phyloP scores from a whole-genome alignment of 768 basidiomycete species.

The Pleurotus platypus region DNA sequence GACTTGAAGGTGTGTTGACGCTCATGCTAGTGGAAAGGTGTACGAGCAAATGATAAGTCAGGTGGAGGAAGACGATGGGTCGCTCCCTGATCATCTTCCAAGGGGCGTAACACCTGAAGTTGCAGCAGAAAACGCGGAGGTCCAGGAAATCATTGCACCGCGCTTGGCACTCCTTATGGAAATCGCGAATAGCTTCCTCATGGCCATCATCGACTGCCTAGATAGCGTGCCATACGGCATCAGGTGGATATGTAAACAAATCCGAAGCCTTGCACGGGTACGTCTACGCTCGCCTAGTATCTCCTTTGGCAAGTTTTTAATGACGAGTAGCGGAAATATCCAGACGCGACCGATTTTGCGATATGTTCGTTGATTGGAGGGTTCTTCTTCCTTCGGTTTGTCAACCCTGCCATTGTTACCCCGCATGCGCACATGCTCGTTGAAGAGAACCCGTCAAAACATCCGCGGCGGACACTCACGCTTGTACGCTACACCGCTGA shows the following conservation, averaged over 20 bases:
- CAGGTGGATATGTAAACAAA: constrained; percentile 99
- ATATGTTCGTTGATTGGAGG: constrained; percentile 98
- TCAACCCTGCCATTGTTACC: constrained; percentile 98
- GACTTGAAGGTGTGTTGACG: not conserved
- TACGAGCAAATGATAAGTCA: constrained; percentile 99
- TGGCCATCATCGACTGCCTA: constrained; percentile 97
- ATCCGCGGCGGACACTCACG: constrained; percentile 92
- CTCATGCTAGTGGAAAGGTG: constrained; percentile 46
- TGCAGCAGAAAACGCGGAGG: constrained; percentile 89
- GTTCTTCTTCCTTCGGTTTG: constrained; percentile 99
- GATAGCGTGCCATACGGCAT: constrained; percentile 99
- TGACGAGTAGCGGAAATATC: constrained; percentile 82
- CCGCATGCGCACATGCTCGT: constrained; percentile 99
- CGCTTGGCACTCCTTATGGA: constrained; percentile 99
- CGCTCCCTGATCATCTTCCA: constrained; percentile 84
- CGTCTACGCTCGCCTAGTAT: constrained; percentile 19
- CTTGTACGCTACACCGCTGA: constrained; percentile 48
- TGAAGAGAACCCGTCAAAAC: constrained; percentile 94
- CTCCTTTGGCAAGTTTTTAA: constrained; percentile 4
- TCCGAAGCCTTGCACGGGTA: constrained; percentile 91
- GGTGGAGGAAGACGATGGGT: constrained; percentile 94
- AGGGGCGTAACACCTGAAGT: constrained; percentile 90
- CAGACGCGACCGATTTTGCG: constrained; percentile 95
- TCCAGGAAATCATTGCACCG: constrained; percentile 96
- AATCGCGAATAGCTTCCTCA: constrained; percentile 94